Base-by-base conservation (phyloP, 78 protist species). In the Dictyostelium brefeldianum region DNA sequence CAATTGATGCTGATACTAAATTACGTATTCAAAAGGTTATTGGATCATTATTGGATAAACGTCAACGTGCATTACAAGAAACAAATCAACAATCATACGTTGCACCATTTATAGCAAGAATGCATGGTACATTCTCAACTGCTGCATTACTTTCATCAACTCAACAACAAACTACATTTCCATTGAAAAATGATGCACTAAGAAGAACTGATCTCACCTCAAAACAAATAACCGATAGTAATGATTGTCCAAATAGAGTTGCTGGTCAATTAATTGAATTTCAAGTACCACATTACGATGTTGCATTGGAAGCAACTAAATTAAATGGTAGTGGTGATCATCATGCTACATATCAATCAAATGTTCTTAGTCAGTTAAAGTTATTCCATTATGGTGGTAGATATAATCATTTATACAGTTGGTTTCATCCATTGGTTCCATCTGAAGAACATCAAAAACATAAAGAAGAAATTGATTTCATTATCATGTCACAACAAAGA, bases 401-500 rank as follows among this genome's bases (percentile, higher is more conserved):
- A 22, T 50, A 47, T 12, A 75, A 85, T n/a, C 48, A 71, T 18
- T 29, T 74, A 22, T 74, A 27, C 51, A 56, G 75, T 17, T 85
- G 92, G 92, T 74, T 74, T 64, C 46, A 74, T 20, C 92, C 92
- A 27, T 47, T 85, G 78, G 92, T 85, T 5, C 36, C 81, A 25
- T 62, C 47, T 1, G 80, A 65, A 4, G 67, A 59, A 8, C 92
- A 85, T 50, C 92, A 85, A 75, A 85, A 75, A 59, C 92, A 85
- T 56, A 54, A 64, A 10, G 92, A 85, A 7, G 92, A 85, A 43
- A 85, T 85, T 18, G 92, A 85, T 46, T 47, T 74, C 27, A 85
- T 85, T 50, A 85, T 85, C 29, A 85, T 78, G 57, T 67, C 92
- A 4, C 81, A 85, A 48, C 92, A 85, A 27, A 78, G 92, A 56